Percentiles rank a stretch among this genome's conserved stretches.
Evolutionary conservation across 2,329 filamentous ascomycete species (phyloP).

Genomic region (Sporothrix phasma): DNA sequence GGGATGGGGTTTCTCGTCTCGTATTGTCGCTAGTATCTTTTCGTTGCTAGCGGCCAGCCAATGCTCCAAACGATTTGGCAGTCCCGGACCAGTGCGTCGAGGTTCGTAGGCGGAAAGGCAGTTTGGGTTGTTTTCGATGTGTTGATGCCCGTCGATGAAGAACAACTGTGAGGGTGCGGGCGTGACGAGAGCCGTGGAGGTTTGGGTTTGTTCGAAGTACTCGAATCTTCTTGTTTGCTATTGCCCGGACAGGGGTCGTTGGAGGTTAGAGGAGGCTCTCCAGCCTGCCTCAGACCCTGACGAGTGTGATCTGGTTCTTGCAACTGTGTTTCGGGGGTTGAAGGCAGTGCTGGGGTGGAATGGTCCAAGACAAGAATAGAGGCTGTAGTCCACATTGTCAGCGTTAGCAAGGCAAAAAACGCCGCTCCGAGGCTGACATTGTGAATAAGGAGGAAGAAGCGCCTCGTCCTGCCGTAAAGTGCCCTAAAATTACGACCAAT

Average conservation of each 20-base stretch:
- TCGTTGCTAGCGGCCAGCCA: neutral
- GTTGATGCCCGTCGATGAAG: neutral
- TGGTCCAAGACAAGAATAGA: no score
- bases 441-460: neutral
- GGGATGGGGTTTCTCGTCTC: slow-evolving; percentile 4
- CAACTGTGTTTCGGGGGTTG: neutral
- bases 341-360: neutral
- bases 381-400: neutral
- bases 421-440: neutral
- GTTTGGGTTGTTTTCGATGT: neutral
- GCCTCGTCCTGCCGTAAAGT: neutral
- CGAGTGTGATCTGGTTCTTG: slow-evolving; percentile 1
- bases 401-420: neutral
- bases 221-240: neutral
- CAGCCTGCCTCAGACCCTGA: slow-evolving; percentile 1
- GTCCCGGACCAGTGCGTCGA: neutral
- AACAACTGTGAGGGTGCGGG: neutral
- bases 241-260: neutral
- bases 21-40: slow-evolving; percentile 4
- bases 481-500: neutral
- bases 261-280: neutral
- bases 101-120: neutral
- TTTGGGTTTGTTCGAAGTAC: neutral
- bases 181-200: neutral
- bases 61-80: neutral